Base-by-base conservation (phyloP, 2,329 filamentous ascomycete species). In the Fusarium odoratissimum region DNA sequence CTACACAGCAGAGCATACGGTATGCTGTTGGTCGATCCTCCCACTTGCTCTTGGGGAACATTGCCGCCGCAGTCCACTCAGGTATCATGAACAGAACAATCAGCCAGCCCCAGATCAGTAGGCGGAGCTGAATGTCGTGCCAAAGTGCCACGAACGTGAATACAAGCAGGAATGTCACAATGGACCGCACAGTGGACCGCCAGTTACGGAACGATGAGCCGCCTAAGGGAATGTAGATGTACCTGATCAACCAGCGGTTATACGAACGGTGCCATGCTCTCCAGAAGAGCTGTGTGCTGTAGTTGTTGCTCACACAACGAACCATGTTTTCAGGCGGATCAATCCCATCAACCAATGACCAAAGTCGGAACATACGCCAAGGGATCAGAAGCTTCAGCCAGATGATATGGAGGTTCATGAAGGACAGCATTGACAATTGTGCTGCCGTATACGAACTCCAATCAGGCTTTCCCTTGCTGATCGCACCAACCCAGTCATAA, bases 271-370 rank as follows among this genome's bases (percentile, higher is more conserved):
- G 96, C 97, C 97, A 99, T 37, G 91, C 91, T 70, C 96, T 93
- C 96, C 96, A 99, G 84, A 99, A 99, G 25, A 92, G 91, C 44
- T 95, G 88, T 0, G 94, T 92, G 72, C 92, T 95, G 85, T 95
- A 98, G 82, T 98, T 98, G 85, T 99, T 91, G 79, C 91, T 95
- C 83, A 98, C 94, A 83, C 97, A 99, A 75, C 96, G 93, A 60
- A 98, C 90, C 94, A 99, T 98, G 84, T 99, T 99, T 84, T 99
- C 96, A 0, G 96, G 95, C 0, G 96, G 94, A 79, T 99, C 96
- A 75, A 99, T 90, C 69, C 93, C 94, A 80, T 99, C 96, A 21
- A 95, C 80, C 8, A 99, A 88, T 0, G 94, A 88, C 96, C 96
- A 99, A n/a, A 99, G 90, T 8, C 97, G 93, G 89, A 98, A 98